Base-by-base conservation (phyloP, 164 flowering plant species). In the Platanus orientalis region DNA sequence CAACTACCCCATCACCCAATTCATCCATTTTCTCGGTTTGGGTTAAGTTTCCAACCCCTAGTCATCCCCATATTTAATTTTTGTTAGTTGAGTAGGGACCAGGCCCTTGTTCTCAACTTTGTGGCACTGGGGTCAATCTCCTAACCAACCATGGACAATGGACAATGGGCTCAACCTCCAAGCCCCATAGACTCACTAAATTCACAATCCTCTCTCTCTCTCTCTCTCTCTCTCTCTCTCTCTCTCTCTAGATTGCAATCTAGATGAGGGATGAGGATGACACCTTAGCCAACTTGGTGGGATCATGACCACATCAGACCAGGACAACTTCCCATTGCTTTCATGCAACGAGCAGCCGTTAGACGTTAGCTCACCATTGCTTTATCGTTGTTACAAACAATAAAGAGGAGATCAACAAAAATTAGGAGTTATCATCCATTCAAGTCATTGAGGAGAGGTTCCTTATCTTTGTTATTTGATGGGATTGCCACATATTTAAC, bases 361-460 rank as follows among this genome's bases (percentile, higher is more conserved):
- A 34, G 4, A 34, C 4, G 39, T 34, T 34, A 34, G 4, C 4
- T 34, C 39, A 14, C 19, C 49, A 2, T 42, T 11, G 47, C 17
- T 45, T 16, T 45, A 45, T 14, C 20, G 19, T n/a, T 17, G 16
- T 14, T 6, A 17, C 17, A 45, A 6, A 45, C 49, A 11, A 34
- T 34, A 9, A 34, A 11, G 49, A 45, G 49, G 30, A 20, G n/a
- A n/a, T n/a, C n/a, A n/a, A n/a, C n/a, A n/a, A 61, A 28, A 26
- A 54, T 29, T 30, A 48, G 57, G 23, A 45, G 30, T 51, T 50
- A 62, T 62, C 65, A 14, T 61, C 55, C 55, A 7, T n/a, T n/a
- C n/a, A n/a, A 7, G 55, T 48, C 64, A 48, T 48, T 39, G 24
- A 55, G 2, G 30, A 45, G 20, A 45, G 20, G 49, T 52, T 48